Percentiles rank a stretch among this genome's conserved stretches.
These are phyloP conservation scores for Penicillium chermesinum DNA, from an alignment of 495 filamentous ascomycete genomes.

Conservation along the genomic window DNA sequence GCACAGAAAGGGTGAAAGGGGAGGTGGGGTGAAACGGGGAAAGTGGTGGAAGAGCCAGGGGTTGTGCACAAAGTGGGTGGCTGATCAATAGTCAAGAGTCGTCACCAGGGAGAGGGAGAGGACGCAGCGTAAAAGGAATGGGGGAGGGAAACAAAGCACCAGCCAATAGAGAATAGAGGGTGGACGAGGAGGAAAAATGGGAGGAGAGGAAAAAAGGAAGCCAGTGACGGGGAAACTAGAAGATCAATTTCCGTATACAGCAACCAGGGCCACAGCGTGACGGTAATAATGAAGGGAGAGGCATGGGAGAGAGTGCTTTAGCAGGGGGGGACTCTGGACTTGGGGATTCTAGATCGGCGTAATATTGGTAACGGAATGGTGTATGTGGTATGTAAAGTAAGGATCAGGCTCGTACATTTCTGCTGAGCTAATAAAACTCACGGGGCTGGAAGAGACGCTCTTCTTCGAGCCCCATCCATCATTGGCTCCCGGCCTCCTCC, in stretches of 20 bases:
- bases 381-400: constrained; percentile 3
- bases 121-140: constrained; percentile 35
- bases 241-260: constrained; percentile 11
- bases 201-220: constrained; percentile 1
- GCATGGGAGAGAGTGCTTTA: too few relatives aligned
- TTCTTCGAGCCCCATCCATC: too few relatives aligned
- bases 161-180: neutral
- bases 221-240: neutral
- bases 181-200: constrained; percentile 1
- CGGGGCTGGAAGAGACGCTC: too few relatives aligned
- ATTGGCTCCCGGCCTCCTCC: neutral
- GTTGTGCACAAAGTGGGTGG: constrained; percentile 23
- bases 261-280: constrained; percentile 6
- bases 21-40: constrained; percentile 15
- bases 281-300: constrained; percentile 11
- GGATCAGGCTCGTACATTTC: constrained; percentile 1
- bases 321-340: constrained; percentile 1
- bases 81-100: constrained; percentile 25
- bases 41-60: constrained; percentile 8
- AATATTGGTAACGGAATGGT: too few relatives aligned
- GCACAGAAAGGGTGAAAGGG: constrained; percentile 21
- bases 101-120: constrained; percentile 24
- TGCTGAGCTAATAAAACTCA: constrained; percentile 7
- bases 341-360: constrained; percentile 2
- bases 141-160: constrained; percentile 11